These are phyloP conservation scores for Hypoxylon cercidicola DNA, from an alignment of 495 filamentous ascomycete genomes.

Conservation along the genomic window DNA sequence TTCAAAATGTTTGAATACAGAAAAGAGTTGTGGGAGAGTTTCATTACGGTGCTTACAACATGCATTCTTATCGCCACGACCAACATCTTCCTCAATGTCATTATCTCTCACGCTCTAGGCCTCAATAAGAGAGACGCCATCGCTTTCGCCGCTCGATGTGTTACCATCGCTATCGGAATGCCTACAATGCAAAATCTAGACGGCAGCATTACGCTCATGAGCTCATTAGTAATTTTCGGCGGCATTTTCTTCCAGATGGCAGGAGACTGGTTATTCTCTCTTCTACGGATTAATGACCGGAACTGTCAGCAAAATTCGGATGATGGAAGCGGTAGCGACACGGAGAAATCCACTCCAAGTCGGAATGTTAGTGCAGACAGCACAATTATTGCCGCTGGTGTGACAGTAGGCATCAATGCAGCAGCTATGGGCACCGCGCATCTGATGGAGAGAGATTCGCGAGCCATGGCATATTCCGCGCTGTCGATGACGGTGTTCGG, in stretches of 20 bases:
- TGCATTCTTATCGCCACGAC: constrained; percentile 42
- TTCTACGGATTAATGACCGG: constrained; percentile 31
- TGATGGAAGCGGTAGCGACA: constrained; percentile 5
- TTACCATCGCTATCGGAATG: constrained; percentile 51
- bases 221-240: constrained; percentile 56
- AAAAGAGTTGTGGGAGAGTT: constrained; percentile 50
- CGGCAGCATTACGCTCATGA: constrained; percentile 55
- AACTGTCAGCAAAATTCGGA: constrained; percentile 3
- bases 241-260: constrained; percentile 59
- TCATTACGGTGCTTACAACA: constrained; percentile 49
- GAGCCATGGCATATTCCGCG: constrained; percentile 59
- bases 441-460: constrained; percentile 56
- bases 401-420: constrained; percentile 60
- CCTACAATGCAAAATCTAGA: constrained; percentile 50
- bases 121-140: constrained; percentile 48
- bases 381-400: constrained; percentile 52
- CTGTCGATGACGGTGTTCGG: constrained; percentile 61
- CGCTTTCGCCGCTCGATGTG: constrained; percentile 57
- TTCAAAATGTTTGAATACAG: constrained; percentile 62
- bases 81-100: constrained; percentile 52
- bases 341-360: not conserved
- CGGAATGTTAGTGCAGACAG: constrained; percentile 32
- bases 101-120: constrained; percentile 47
- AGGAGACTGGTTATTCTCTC: constrained; percentile 49
- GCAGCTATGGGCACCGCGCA: constrained; percentile 63